These are phyloP conservation scores for Thraustochytrium aureum DNA, from an alignment of 352 stramenopile species.

Conservation along the genomic window DNA sequence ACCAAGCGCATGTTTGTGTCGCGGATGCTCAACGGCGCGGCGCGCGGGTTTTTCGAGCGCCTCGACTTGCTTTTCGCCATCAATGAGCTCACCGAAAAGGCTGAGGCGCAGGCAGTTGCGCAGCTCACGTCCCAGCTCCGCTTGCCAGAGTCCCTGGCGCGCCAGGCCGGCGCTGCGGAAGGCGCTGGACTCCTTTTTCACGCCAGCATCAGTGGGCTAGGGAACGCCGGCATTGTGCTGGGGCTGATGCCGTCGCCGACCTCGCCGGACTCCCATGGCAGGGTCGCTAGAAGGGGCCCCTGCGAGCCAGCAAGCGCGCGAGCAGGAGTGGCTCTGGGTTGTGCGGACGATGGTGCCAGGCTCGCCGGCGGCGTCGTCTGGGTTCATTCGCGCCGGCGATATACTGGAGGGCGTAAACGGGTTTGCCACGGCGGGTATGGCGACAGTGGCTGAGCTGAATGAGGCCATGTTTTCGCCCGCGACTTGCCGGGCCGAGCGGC, in stretches of 20 bases:
- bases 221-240: background rate
- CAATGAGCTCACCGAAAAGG: background rate
- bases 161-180: no score
- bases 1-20: background rate
- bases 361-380: background rate
- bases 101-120: background rate
- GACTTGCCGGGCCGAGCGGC: no score
- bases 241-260: no score
- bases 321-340: constrained; percentile 7
- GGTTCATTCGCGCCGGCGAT: constrained; percentile 2
- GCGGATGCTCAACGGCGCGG: constrained; percentile 8
- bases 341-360: background rate
- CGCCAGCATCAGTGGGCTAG: background rate
- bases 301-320: no score
- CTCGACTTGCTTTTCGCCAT: constrained; percentile 9
- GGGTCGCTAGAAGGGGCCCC: no score
- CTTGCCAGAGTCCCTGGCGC: no score
- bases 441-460: background rate
- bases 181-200: no score
- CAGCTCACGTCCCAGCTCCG: no score
- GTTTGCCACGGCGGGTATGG: constrained; percentile 2
- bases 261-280: no score
- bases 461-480: constrained; percentile 20
- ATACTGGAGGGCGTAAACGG: constrained; percentile 12
- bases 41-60: constrained; percentile 12